Base-by-base conservation (phyloP, 148 eudicot genomes). In the Simmondsia chinensis region DNA sequence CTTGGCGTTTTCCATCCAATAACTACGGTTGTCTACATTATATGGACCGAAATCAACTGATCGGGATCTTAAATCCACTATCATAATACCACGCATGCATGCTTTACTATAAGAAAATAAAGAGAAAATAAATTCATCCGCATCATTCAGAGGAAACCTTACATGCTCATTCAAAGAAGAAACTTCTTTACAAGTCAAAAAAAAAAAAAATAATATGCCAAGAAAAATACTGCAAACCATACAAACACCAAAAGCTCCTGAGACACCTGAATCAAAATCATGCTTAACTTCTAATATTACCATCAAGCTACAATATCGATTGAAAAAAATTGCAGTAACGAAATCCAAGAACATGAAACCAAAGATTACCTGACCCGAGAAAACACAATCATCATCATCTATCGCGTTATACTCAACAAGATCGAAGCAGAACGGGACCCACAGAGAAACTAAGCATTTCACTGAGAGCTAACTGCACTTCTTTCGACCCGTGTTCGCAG, bases 401-500 rank as follows among this genome's bases (percentile, higher is more conserved):
- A n/a, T n/a, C n/a, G n/a, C n/a, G 12, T 17, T 2, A 26, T 14
- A 21, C 37, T 87, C 76, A 87, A 56, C 80, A 70, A 4, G 77
- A 70, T 27, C 70, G 68, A 35, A 84, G 64, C 45, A 84, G 55
- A 49, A 73, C 52, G n/a, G 94, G 84, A 32, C 91, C 79, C 13
- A 73, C 85, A 0, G 80, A 71, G 3, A 75, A 66, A 48, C 57
- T 70, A 31, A 89, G 80, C 80, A 89, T 74, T 45, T 84, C 95
- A 29, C 93, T 74, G 22, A 89, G 64, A 1, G 97, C 95, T 12
- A 48, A 46, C 61, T 78, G 97, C 32, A 89, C 79, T 57, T 89
- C 95, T 33, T 62, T 64, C 3, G 97, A 84, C 24, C 95, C 97
- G 8, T 89, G 97, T 67, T 89, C 93, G 30, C 95, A 81, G 23